Conservation (phyloP, 2,329 filamentous ascomycete species). For the Madurella fahalii region DNA sequence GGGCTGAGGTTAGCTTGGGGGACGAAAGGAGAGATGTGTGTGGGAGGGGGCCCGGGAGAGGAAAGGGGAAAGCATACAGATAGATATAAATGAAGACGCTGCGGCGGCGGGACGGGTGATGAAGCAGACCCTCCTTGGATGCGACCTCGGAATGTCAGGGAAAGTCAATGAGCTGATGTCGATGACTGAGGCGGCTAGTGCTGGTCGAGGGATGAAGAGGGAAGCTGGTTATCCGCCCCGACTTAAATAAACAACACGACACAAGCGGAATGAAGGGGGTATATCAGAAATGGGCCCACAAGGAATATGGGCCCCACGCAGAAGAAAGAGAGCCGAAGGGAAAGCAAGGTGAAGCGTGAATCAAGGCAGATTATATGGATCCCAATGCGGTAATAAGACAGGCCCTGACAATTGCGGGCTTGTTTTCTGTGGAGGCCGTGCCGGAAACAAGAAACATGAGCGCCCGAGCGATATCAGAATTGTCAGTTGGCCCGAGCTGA, state of each 20-base stretch:
- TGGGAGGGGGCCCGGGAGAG: not conserved
- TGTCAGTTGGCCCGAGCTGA: conserved; percentile 15
- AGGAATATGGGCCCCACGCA: conserved; percentile 16
- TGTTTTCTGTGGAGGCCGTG: conserved; percentile 9
- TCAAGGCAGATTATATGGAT: conserved; percentile 12
- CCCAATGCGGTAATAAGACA: conserved; percentile 12
- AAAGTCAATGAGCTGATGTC: conserved; percentile 10
- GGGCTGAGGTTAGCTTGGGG: not conserved
- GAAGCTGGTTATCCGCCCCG: conserved; percentile 10
- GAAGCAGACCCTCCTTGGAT: conserved; percentile 15
- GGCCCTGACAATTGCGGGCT: conserved; percentile 1
- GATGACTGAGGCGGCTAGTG: conserved; percentile 7
- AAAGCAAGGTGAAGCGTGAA: conserved; percentile 17
- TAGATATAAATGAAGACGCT: conserved; percentile 10
- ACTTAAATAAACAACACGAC: conserved; percentile 21
- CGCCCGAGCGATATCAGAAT: conserved; percentile 14
- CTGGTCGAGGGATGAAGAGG: conserved; percentile 3
- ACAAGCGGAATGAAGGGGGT: conserved; percentile 14
- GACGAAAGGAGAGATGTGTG: not conserved
- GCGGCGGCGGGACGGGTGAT: conserved; percentile 4
- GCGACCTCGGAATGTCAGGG: conserved; percentile 16
- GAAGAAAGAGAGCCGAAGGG: conserved; percentile 8
- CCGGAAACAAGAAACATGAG: conserved; percentile 16
- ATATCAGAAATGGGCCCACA: conserved; percentile 17
- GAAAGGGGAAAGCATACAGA: conserved; percentile 1